Evolutionary conservation across 768 basidiomycete species (phyloP), one percentile per base, ranked within the genome.

Genomic region (Mycena polygramma): DNA sequence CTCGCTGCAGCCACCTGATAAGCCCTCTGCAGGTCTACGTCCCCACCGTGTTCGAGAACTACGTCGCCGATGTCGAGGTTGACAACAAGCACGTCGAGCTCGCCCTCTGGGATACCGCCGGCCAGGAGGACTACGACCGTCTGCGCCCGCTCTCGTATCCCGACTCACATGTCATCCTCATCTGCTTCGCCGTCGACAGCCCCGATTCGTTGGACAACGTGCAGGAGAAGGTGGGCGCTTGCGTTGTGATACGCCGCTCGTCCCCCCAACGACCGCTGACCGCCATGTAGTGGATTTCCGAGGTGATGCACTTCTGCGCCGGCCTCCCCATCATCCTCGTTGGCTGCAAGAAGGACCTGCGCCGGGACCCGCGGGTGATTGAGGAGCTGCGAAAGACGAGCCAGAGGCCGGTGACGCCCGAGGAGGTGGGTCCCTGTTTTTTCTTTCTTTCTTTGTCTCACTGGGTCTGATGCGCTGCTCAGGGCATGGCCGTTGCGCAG

Each of bases 31-130:
- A 99, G 97, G 98, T 99, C 76, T 99, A 99, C 80, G 96, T 99
- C 72, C 98, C 98, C 58, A 99, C 98, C 68, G 98, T 99, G 60
- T 99, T 99, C 76, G 98, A 99, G 88, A 98, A 98, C 90, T 98
- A 98, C 81, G 97, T 98, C 65, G 97, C 97, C 75, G 97, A 99
- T 81, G 96, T 99, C 58, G 96, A 98, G 81, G 97, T 99, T 71
- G 97, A 99, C 78, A 95, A 95, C 75, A 99, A 97, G 86, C 95
- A 97, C 79, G 97, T 99, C 76, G 98, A 99, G 83, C 88, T 99
- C 77, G 97, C 98, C 36, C 85, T 99, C 76, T 99, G 98, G 98
- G 98, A 99, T 97, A 99, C 98, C 61, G 97, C 98, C 41, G 98
- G 98, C 63, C 97, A 99, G 82, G 97, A 98, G 84, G 98, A 99